phyloP scores from a whole-genome alignment of 1,284 basidiomycete species.

The Paramarasmius palmivorus region DNA sequence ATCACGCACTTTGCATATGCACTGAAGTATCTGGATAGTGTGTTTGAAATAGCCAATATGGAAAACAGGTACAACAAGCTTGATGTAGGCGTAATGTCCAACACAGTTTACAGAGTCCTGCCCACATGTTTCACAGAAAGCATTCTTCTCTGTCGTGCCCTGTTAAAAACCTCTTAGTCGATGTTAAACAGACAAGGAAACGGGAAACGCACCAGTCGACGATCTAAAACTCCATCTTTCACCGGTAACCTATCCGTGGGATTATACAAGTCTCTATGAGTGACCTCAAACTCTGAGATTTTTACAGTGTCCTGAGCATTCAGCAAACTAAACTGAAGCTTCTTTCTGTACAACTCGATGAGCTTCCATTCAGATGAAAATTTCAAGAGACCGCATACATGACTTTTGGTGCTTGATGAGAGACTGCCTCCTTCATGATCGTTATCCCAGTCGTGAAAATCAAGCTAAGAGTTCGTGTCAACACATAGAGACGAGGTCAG shows the following conservation, averaged over 20 bases:
- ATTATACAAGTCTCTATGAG: slow-evolving; percentile 88
- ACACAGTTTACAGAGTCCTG: slow-evolving; percentile 93
- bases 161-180: slow-evolving; percentile 29
- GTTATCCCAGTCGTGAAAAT: not conserved
- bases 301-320: slow-evolving; percentile 93
- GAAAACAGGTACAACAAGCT: slow-evolving; percentile 94
- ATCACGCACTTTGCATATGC: slow-evolving; percentile 86
- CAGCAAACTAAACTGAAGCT: slow-evolving; percentile 91
- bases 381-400: slow-evolving; percentile 62
- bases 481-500: slow-evolving; percentile 6
- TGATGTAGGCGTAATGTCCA: slow-evolving; percentile 97
- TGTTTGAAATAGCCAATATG: slow-evolving; percentile 99
- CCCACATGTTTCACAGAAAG: slow-evolving; percentile 95
- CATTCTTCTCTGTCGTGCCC: slow-evolving; percentile 95
- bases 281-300: slow-evolving; percentile 93
- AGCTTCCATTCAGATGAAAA: not conserved
- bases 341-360: slow-evolving; percentile 62
- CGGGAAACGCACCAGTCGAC: slow-evolving; percentile 67
- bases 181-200: not conserved
- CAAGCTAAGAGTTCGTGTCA: slow-evolving; percentile 3
- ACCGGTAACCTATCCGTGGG: slow-evolving; percentile 79
- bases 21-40: slow-evolving; percentile 90
- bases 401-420: slow-evolving; percentile 87
- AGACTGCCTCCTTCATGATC: slow-evolving; percentile 84
- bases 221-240: slow-evolving; percentile 90